Percentiles rank a stretch among this genome's conserved stretches.
These are phyloP conservation scores for Globisporangium apiculatum DNA, from an alignment of 352 stramenopile species.

Conservation along the genomic window DNA sequence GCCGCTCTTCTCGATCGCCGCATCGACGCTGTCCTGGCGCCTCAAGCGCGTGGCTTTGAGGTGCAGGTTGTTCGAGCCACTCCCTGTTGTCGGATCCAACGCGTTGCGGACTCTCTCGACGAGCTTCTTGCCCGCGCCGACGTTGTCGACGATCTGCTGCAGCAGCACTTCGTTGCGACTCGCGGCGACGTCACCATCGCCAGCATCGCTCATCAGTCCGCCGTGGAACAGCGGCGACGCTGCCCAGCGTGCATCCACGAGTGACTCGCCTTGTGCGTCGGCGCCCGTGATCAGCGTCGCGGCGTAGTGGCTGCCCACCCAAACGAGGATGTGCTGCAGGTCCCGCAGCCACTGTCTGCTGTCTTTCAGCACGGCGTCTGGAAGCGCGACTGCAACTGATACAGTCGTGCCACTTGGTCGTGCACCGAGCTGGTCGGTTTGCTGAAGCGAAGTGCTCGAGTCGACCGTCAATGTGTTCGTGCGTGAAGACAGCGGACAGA, in stretches of 20 bases:
- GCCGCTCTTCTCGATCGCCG: slow-evolving; percentile 77
- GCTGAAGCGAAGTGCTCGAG: neutral
- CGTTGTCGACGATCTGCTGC: slow-evolving; percentile 67
- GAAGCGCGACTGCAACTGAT: neutral
- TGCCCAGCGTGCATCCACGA: slow-evolving; percentile 38
- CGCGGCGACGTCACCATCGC: neutral
- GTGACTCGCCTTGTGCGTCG: slow-evolving; percentile 6
- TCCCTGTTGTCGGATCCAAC: slow-evolving; percentile 40
- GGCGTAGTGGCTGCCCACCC: slow-evolving; percentile 59
- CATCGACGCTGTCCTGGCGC: slow-evolving; percentile 79
- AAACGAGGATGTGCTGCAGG: slow-evolving; percentile 54
- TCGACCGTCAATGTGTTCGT: neutral
- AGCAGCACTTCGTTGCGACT: slow-evolving; percentile 50
- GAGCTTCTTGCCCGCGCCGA: slow-evolving; percentile 68
- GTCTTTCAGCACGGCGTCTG: slow-evolving; percentile 20
- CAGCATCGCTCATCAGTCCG: slow-evolving; percentile 10
- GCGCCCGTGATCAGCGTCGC: slow-evolving; percentile 42
- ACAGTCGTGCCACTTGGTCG: too few species aligned
- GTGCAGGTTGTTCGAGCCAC: slow-evolving; percentile 43
- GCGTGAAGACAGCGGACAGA: slow-evolving; percentile 21
- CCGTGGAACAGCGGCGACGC: slow-evolving; percentile 49
- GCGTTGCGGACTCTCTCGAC: slow-evolving; percentile 74
- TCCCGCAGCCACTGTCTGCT: slow-evolving; percentile 46
- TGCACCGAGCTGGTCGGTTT: neutral
- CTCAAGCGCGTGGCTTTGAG: slow-evolving; percentile 58